These are phyloP conservation scores for Tolypocladium album DNA, from an alignment of 2,329 filamentous ascomycete species.

Conservation along the genomic window DNA sequence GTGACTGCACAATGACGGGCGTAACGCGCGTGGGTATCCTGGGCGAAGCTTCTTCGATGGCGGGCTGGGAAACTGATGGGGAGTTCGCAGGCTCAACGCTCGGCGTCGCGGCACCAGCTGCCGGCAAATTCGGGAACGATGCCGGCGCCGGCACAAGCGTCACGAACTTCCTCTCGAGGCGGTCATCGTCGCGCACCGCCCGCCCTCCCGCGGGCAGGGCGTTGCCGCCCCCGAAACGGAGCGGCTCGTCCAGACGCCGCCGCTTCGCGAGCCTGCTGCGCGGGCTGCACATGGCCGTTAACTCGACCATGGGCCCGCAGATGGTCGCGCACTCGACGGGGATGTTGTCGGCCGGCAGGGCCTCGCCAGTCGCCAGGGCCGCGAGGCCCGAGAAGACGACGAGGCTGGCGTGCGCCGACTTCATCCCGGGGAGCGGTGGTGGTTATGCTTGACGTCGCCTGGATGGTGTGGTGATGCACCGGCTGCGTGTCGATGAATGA, in stretches of 20 bases:
- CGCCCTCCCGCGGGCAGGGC: background rate
- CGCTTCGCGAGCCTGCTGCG: slow-evolving; percentile 1
- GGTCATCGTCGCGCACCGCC: background rate
- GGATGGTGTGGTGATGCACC: background rate
- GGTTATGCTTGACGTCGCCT: background rate
- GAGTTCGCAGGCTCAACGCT: background rate
- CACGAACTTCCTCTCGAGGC: slow-evolving; percentile 14
- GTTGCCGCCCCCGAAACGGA: background rate
- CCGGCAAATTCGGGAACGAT: slow-evolving; percentile 11
- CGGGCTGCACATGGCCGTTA: slow-evolving; percentile 24
- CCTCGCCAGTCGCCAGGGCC: slow-evolving; percentile 15
- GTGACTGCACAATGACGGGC: background rate
- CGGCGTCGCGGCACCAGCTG: background rate
- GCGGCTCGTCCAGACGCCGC: background rate
- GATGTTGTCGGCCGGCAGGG: slow-evolving; percentile 23
- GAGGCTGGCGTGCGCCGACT: slow-evolving; percentile 10
- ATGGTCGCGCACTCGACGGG: slow-evolving; percentile 28
- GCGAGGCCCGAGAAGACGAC: slow-evolving; percentile 18
- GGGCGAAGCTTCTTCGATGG: background rate
- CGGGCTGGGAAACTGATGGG: background rate
- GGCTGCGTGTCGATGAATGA: background rate
- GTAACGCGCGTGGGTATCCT: background rate
- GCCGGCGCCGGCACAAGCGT: slow-evolving; percentile 20
- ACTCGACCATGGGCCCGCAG: slow-evolving; percentile 31
- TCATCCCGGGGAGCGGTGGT: slow-evolving; percentile 12